Evolutionary conservation across 805 yeast genomes (phyloP), one percentile per base, ranked within the genome.

Genomic region (Starmerella sirachaensis): DNA sequence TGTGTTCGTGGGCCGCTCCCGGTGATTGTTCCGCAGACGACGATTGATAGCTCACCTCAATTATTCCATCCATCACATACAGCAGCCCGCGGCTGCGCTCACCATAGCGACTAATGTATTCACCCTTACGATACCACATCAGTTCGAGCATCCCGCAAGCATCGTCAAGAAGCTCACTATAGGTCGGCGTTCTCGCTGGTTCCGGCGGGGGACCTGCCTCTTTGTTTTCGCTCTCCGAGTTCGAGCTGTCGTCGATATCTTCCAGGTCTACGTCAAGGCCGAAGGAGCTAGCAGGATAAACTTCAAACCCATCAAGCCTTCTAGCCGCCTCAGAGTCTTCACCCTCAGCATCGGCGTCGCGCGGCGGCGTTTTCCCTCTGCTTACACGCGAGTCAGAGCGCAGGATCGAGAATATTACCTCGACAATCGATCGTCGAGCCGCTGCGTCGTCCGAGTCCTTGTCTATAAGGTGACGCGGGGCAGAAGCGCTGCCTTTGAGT

Each of bases 51-150:
- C 65, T 61, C 0, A 84, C 81, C 29, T 79, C 84, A 25, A 88
- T 59, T 5, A 65, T 50, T 2, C 98, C 98, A 38, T 78, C 78
- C 34, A 88, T 70, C 4, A 88, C 76, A 52, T 78, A 88, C 53
- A 66, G 83, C 10, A 88, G 55, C 0, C 97, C 98, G 1, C 76
- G 72, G 32, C 77, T 73, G 33, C 69, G 66, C 11, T 75, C 70
- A 34, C 78, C 74, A 43, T 80, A 81, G 37, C 73, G 68, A 9
- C 80, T 72, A 1, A 88, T 49, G 1, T 64, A 63, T 1, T 74
- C 56, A 4, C 75, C 81, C 21, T 74, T 65, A 10, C 68, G 60
- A 41, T 66, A 64, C 45, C 61, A 67, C 42, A 69, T 60, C 7
- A 86, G 60, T 36, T 76, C 74, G 24, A 88, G 56, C 6, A 62